These are phyloP conservation scores for Thielaviopsis cerberus DNA, from an alignment of 2,329 filamentous ascomycete species.

Conservation along the genomic window DNA sequence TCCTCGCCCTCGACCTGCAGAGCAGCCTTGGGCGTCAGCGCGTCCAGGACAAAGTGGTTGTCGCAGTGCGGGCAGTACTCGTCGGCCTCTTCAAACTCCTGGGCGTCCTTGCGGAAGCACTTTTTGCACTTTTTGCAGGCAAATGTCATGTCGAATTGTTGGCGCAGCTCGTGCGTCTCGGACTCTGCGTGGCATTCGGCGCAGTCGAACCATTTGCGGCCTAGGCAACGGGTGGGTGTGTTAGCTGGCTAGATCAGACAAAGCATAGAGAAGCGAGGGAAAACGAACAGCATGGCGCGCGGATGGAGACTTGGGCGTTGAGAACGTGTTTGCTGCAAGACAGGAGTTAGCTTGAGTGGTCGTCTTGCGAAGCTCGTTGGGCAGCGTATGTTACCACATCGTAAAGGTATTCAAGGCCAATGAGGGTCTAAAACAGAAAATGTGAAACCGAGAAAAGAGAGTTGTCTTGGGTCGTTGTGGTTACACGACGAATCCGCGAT, in stretches of 20 bases:
- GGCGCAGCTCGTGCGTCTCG: conserved; percentile 56
- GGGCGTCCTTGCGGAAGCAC: conserved; percentile 83
- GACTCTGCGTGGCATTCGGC: conserved; percentile 79
- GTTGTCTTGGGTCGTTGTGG: no score
- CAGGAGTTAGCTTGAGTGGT: conserved; percentile 8
- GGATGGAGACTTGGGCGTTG: conserved; percentile 92
- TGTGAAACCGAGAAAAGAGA: no score
- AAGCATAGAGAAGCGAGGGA: neutral
- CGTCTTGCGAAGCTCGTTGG: neutral
- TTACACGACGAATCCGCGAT: neutral
- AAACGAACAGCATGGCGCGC: conserved; percentile 76
- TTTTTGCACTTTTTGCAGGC: conserved; percentile 99
- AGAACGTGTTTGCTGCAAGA: conserved; percentile 74
- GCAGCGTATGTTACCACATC: conserved; percentile 23
- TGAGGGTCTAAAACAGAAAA: no score
- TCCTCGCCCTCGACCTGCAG: conserved; percentile 85
- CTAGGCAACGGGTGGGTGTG: conserved; percentile 29
- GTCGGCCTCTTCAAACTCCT: conserved; percentile 87
- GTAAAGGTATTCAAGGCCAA: no score
- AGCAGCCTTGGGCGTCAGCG: conserved; percentile 61
- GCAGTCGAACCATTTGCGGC: conserved; percentile 97
- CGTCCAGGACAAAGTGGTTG: conserved; percentile 92
- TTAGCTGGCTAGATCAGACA: no score
- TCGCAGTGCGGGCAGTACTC: conserved; percentile 99
- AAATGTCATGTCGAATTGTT: conserved; percentile 76